Percentiles rank a stretch among this genome's conserved stretches.
phyloP scores from a whole-genome alignment of 495 filamentous ascomycete species.

The Talaromyces borbonicus region DNA sequence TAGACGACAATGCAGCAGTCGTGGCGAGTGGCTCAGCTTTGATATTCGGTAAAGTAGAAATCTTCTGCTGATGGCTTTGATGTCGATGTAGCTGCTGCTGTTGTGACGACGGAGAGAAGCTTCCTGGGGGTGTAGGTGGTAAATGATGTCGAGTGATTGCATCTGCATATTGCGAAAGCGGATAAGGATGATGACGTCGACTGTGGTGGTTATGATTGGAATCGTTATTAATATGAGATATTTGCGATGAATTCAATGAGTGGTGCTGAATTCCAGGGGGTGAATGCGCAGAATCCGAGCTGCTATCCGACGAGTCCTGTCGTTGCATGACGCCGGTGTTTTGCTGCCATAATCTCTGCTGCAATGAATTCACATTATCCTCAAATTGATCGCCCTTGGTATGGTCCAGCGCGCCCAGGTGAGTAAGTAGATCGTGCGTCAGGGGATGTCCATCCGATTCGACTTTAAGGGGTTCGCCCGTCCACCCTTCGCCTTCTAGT shows the following conservation, averaged over 20 bases:
- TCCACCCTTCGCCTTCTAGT: slow-evolving; percentile 42
- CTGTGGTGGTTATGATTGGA: not conserved
- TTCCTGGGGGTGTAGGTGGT: slow-evolving; percentile 17
- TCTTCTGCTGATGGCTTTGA: no score
- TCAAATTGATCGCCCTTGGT: slow-evolving; percentile 47
- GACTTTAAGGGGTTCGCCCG: slow-evolving; percentile 41
- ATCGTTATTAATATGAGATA: not conserved
- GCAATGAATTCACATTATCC: slow-evolving; percentile 45
- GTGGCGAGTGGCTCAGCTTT: not conserved
- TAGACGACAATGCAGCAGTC: slow-evolving; percentile 9
- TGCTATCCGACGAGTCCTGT: slow-evolving; percentile 42
- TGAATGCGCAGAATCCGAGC: slow-evolving; percentile 41
- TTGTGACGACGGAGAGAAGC: slow-evolving; percentile 10
- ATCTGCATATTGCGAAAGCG: slow-evolving; percentile 24
- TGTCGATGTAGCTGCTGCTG: not conserved
- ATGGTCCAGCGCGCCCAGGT: slow-evolving; percentile 45
- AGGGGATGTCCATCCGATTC: slow-evolving; percentile 49
- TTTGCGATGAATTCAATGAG: not conserved
- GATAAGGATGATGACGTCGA: not conserved
- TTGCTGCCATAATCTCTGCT: slow-evolving; percentile 41
- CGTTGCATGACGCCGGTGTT: slow-evolving; percentile 40
- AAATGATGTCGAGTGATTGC: slow-evolving; percentile 19
- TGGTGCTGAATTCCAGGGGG: slow-evolving; percentile 13
- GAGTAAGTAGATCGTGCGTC: slow-evolving; percentile 55
- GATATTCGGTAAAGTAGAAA: not conserved